A percentile compares a stretch with the other conserved stretches of the same genome.
Conservation (phyloP, 306 rosid genomes). For the Arachis hypogaea region DNA sequence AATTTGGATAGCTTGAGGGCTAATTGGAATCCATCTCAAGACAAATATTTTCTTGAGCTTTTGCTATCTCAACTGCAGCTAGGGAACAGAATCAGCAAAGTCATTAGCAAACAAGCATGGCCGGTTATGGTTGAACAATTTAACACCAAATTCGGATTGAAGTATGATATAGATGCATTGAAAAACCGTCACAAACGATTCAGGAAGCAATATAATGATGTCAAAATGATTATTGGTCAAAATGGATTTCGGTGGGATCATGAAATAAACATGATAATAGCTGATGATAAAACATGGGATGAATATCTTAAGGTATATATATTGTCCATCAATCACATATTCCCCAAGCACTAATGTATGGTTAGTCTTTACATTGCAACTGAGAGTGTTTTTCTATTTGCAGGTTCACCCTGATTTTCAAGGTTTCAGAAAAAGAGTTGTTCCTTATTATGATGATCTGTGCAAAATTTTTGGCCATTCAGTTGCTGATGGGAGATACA, state of each 20-base stretch:
- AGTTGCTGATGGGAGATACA: slow-evolving; percentile 70
- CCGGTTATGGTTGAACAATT: slow-evolving; percentile 55
- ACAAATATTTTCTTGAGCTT: no score
- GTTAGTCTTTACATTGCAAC: slow-evolving; percentile 22
- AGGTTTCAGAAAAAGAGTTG: slow-evolving; percentile 41
- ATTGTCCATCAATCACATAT: background rate
- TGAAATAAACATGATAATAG: slow-evolving; percentile 41
- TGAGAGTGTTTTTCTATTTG: slow-evolving; percentile 42
- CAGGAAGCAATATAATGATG: slow-evolving; percentile 61
- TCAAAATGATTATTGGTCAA: slow-evolving; percentile 50
- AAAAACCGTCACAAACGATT: slow-evolving; percentile 61
- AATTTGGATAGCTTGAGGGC: no score
- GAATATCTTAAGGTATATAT: slow-evolving; percentile 49
- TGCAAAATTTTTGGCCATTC: slow-evolving; percentile 59
- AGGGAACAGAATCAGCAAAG: slow-evolving; percentile 56
- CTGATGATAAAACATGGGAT: slow-evolving; percentile 45
- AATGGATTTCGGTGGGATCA: slow-evolving; percentile 58
- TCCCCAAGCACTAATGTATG: slow-evolving; percentile 18
- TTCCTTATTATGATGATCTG: slow-evolving; percentile 52
- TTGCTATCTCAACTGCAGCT: slow-evolving; percentile 47
- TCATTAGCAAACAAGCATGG: slow-evolving; percentile 54
- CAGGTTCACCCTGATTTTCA: slow-evolving; percentile 59
- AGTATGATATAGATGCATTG: slow-evolving; percentile 56
- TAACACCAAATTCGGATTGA: slow-evolving; percentile 55
- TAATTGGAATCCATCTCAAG: no score